phyloP scores from a whole-genome alignment of 1,139 yeast species.

The Pichia sp. region DNA sequence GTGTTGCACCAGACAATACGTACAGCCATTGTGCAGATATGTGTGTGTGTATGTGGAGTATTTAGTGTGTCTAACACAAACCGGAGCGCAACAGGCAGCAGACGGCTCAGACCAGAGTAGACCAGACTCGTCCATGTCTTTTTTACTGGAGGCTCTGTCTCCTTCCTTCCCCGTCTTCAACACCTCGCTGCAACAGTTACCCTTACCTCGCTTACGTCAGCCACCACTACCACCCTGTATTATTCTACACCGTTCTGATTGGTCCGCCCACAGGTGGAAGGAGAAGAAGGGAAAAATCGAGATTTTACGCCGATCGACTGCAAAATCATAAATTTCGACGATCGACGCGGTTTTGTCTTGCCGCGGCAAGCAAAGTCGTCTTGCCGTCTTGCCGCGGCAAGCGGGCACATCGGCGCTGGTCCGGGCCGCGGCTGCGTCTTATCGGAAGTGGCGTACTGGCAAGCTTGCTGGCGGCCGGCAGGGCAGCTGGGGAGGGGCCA shows the following conservation, averaged over 20 bases:
- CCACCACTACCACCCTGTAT: not conserved
- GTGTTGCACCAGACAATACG: slow-evolving; percentile 3
- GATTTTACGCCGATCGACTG: too few relatives aligned
- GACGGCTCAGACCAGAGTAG: too few relatives aligned
- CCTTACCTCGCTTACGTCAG: slow-evolving; percentile 4
- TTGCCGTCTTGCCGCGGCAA: too few relatives aligned
- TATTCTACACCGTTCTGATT: slow-evolving; percentile 2
- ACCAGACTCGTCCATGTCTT: not conserved
- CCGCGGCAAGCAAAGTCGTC: not conserved
- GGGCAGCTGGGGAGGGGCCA: too few relatives aligned
- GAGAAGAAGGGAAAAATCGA: too few relatives aligned
- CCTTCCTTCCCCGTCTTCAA: not conserved
- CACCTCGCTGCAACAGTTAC: not conserved
- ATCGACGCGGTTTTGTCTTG: not conserved
- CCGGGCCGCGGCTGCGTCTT: not conserved
- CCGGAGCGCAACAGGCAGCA: not conserved
- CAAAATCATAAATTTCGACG: not conserved
- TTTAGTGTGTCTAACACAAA: not conserved
- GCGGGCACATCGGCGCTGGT: too few relatives aligned
- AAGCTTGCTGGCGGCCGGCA: too few relatives aligned
- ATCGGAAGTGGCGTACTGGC: not conserved
- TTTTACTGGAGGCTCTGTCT: not conserved
- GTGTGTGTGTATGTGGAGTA: slow-evolving; percentile 2
- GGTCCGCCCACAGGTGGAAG: not conserved
- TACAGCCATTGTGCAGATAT: slow-evolving; percentile 14